Evolutionary conservation across 2,329 filamentous ascomycete genomes (phyloP).

Genomic region (Hymenoscyphus occultus): DNA sequence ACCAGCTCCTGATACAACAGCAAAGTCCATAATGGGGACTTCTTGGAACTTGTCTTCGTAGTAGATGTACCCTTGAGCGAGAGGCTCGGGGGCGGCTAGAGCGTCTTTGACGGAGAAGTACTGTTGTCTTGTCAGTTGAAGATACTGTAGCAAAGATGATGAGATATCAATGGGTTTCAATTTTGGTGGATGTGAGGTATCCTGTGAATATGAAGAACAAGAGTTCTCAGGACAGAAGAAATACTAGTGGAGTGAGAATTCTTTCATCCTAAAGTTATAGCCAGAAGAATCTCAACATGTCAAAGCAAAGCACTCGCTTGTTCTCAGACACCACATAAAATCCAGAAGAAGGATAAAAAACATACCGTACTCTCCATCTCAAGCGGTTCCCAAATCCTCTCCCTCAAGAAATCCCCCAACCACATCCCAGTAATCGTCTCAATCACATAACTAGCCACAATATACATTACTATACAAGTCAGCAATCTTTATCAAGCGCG

Average conservation of each 20-base stretch:
- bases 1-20: slow-evolving; percentile 43
- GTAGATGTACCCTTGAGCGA: slow-evolving; percentile 46
- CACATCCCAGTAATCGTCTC: slow-evolving; percentile 41
- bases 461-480: slow-evolving; percentile 42
- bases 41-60: background rate
- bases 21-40: slow-evolving; percentile 30
- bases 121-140: slow-evolving; percentile 11
- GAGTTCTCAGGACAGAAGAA: too few species aligned
- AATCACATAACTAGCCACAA: slow-evolving; percentile 45
- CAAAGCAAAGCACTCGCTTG: background rate
- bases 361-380: slow-evolving; percentile 44
- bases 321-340: too few species aligned
- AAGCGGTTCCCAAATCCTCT: slow-evolving; percentile 45
- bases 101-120: slow-evolving; percentile 30
- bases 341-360: background rate
- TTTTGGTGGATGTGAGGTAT: too few species aligned
- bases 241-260: too few species aligned
- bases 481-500: background rate
- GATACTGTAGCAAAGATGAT: too few species aligned
- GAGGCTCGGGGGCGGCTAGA: slow-evolving; percentile 23
- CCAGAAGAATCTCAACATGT: too few species aligned
- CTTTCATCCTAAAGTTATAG: too few species aligned
- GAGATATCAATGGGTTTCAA: too few species aligned
- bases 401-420: slow-evolving; percentile 42
- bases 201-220: too few species aligned